Evolutionary conservation across 208 protist species (phyloP).

Genomic region (Leishmania tropica): DNA sequence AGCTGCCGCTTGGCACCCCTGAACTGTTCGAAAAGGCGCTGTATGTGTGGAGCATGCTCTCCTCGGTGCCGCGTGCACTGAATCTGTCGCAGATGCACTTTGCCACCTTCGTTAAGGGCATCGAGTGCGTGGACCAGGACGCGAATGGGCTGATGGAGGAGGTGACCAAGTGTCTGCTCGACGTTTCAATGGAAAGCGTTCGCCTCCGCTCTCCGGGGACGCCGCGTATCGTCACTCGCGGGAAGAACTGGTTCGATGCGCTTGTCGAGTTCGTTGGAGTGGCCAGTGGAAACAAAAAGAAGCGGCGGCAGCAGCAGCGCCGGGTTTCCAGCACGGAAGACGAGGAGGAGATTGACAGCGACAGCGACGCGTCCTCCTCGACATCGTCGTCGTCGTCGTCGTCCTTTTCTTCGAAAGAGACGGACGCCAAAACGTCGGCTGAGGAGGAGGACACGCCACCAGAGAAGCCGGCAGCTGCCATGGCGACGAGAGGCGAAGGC

Average conservation of each 20-base stretch:
- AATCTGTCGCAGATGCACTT: constrained; percentile 85
- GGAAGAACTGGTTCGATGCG: constrained; percentile 81
- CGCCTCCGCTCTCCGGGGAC: constrained; percentile 46
- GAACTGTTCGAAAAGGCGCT: constrained; percentile 73
- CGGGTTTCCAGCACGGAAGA: constrained; percentile 22
- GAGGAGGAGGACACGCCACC: neutral
- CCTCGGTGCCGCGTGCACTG: constrained; percentile 62
- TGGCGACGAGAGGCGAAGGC: constrained; percentile 15
- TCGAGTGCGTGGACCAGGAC: constrained; percentile 61
- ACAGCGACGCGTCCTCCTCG: neutral
- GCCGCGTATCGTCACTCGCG: constrained; percentile 55
- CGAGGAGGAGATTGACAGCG: constrained; percentile 28
- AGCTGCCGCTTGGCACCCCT: constrained; percentile 39
- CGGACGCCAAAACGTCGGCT: constrained; percentile 10
- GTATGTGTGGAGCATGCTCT: constrained; percentile 78
- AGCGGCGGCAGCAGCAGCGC: constrained; percentile 36
- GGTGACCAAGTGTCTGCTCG: constrained; percentile 57
- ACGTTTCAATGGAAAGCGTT: constrained; percentile 57
- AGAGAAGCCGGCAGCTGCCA: constrained; percentile 3
- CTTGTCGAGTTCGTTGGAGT: constrained; percentile 80
- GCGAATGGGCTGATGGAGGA: constrained; percentile 88
- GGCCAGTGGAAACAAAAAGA: constrained; percentile 77
- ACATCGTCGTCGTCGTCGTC: neutral
- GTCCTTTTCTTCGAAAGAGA: neutral
- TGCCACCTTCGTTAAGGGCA: constrained; percentile 65